These are phyloP conservation scores for Fusarium sp. DNA, from an alignment of 2,329 filamentous ascomycete genomes.

Conservation along the genomic window DNA sequence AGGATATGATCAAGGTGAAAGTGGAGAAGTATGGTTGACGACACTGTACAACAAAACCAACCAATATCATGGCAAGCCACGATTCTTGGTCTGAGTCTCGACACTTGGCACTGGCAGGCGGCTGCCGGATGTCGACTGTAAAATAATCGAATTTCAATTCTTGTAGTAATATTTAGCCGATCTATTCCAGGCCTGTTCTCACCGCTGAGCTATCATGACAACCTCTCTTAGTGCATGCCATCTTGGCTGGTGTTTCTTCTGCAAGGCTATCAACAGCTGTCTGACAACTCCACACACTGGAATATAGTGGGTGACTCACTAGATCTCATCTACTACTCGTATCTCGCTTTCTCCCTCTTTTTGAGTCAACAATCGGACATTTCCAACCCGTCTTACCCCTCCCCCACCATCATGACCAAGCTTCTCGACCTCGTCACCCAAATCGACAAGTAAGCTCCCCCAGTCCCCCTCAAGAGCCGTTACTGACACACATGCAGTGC, in stretches of 20 bases:
- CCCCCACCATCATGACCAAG: conserved; percentile 28
- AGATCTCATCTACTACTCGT: background rate
- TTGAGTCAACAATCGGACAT: background rate
- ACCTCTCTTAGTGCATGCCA: background rate
- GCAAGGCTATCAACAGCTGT: background rate
- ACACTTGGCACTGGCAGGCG: background rate
- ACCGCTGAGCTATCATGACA: background rate
- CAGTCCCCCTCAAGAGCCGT: background rate
- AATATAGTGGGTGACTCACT: background rate
- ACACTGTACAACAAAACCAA: background rate
- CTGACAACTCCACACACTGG: conserved; percentile 21
- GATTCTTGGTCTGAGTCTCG: background rate
- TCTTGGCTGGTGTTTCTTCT: background rate
- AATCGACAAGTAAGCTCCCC: conserved; percentile 56
- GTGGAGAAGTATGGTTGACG: background rate
- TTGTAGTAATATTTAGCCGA: background rate
- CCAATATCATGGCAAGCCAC: background rate
- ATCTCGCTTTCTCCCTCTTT: background rate
- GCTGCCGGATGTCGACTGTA: background rate
- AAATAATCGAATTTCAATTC: background rate
- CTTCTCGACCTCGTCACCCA: conserved; percentile 54
- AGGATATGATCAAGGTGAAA: background rate
- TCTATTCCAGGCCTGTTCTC: background rate
- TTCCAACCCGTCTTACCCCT: background rate
- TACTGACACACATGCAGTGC: conserved; percentile 51